phyloP scores from a whole-genome alignment of 2,329 filamentous ascomycete genomes.

The Microdochium nivale region DNA sequence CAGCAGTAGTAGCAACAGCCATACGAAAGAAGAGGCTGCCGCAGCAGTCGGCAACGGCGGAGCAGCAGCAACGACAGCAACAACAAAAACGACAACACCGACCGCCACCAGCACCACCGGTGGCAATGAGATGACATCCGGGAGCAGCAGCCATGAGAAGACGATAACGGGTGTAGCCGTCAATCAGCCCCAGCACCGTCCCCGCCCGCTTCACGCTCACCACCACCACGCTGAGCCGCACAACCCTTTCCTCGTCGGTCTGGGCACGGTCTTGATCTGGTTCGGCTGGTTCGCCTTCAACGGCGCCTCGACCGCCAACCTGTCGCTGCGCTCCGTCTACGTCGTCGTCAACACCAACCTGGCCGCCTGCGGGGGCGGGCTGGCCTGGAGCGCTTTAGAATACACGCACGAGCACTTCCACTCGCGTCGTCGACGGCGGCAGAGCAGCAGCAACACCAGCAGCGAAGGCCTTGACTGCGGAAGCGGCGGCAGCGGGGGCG shows the following conservation, averaged over 20 bases:
- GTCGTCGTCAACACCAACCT: conserved; percentile 52
- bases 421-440: background rate
- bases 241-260: conserved; percentile 54
- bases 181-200: background rate
- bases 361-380: conserved; percentile 42
- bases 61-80: conserved; percentile 30
- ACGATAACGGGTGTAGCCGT: background rate
- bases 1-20: too few relatives aligned
- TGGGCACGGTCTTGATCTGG: conserved; percentile 58
- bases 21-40: too few relatives aligned
- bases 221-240: conserved; percentile 32
- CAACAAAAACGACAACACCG: conserved; percentile 31
- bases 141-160: too few relatives aligned
- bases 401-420: conserved; percentile 38
- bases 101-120: too few relatives aligned
- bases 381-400: conserved; percentile 31
- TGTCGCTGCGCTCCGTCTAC: conserved; percentile 42
- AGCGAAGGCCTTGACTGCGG: background rate
- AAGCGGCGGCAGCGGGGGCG: conserved; percentile 3
- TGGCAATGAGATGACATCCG: too few relatives aligned
- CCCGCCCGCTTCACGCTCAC: conserved; percentile 21
- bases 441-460: background rate
- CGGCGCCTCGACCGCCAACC: conserved; percentile 40
- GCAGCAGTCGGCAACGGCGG: background rate
- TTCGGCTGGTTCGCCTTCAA: conserved; percentile 52